phyloP scores from a whole-genome alignment of 1,284 basidiomycete species.

The Leccinum laetum region DNA sequence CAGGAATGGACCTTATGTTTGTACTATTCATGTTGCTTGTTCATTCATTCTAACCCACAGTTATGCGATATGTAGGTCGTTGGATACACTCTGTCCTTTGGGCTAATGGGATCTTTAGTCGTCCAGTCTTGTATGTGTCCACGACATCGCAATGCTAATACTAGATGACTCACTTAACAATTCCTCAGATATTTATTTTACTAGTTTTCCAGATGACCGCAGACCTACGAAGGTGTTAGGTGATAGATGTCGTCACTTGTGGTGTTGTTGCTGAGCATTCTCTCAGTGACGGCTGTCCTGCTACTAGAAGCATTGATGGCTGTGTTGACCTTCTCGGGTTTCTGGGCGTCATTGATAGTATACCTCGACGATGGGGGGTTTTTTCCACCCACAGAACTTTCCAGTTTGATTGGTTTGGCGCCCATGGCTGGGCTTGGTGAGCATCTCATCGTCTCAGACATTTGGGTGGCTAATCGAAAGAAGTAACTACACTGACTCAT shows the following conservation, averaged over 20 bases:
- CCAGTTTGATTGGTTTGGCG: too few species aligned
- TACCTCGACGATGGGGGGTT: too few species aligned
- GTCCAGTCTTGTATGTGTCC: neutral
- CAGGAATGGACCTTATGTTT: neutral
- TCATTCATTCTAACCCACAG: neutral
- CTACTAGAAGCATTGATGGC: too few species aligned
- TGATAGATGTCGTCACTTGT: neutral
- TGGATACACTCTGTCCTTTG: slow-evolving; percentile 6
- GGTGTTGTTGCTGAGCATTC: neutral
- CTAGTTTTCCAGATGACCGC: neutral
- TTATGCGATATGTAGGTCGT: neutral
- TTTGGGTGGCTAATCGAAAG: too few species aligned
- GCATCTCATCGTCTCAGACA: too few species aligned
- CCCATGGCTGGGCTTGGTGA: too few species aligned
- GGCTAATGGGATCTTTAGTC: slow-evolving; percentile 3
- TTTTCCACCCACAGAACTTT: too few species aligned
- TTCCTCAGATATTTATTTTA: neutral
- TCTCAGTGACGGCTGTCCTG: too few species aligned
- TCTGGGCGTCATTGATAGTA: too few species aligned
- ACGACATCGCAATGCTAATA: neutral
- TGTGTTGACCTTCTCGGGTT: too few species aligned
- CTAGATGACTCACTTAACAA: too few species aligned
- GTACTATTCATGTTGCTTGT: neutral
- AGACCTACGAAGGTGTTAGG: neutral
- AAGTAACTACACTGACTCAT: too few species aligned